Base-by-base conservation (phyloP, 257 asterid species). In the Lycium ferocissimum region DNA sequence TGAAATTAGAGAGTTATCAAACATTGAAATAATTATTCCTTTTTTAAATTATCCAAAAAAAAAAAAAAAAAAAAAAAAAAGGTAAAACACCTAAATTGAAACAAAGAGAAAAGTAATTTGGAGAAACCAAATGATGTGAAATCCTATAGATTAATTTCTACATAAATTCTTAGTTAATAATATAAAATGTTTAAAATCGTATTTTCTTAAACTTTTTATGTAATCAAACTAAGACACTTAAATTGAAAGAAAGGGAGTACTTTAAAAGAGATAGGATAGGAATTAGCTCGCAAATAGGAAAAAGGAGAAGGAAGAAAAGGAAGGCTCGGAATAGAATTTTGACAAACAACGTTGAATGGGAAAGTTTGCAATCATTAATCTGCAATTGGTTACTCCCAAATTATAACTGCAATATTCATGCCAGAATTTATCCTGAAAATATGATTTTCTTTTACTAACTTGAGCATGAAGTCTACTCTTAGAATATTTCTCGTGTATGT, bases 321-420 rank as follows among this genome's bases (percentile, higher is more conserved):
- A 54, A 54, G 59, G 59, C 6, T 45, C n/a, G n/a, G 37, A 45
- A 73, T 49, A 22, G 59, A 45, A 73, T 73, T 73, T 73, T 47
- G 18, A 73, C 59, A n/a, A 72, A 69, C 76, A 69, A 69, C 51
- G 12, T 69, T 69, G 76, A 69, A 69, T 37, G 1, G 76, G 14
- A 0, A 67, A 70, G 33, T 38, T 38, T 3, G 33, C 15, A 70
- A 70, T 70, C 78, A 38, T 70, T 38, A 69, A 3, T 37, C 51
- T 37, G 51, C 18, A 69, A 14, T 73, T n/a, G 7, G 45, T 49
- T 49, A 35, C 62, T 49, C 12, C 43, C 43, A 33, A 66, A 17
- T 17, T 0, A 35, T 67, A 13, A 75, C 43, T 75, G 20, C 61
- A 26, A 26, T 26, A 49, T 49, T 49, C 12, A 14, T 5, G 1